Evolutionary conservation across 768 basidiomycete genomes (phyloP), one percentile per base, ranked within the genome.

Genomic region (Hebeloma cylindrosporum): DNA sequence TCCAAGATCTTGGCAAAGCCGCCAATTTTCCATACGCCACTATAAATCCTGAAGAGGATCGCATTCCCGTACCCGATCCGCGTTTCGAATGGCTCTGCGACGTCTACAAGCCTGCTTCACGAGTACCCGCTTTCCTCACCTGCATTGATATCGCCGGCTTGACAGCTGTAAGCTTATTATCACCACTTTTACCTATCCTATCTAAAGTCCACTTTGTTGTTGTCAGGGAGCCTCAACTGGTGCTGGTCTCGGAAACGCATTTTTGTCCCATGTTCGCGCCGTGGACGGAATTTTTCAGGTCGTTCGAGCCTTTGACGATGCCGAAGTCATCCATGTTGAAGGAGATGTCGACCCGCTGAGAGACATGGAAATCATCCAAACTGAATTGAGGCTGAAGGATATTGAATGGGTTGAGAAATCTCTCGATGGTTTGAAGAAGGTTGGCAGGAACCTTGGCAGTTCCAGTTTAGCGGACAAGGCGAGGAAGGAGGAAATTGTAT

Each of bases 281-380:
- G 95, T 98, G 49, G 96, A 99, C 62, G 96, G 96, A 58, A 99
- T 99, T 60, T 99, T 98, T 77, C 96, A 98, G 64, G 85, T 97
- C 51, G 84, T 98, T 45, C 89, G 96, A 40, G 93, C 95, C 4
- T 99, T 99, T 63, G 96, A 98, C 60, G 96, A 99, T 59, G 87
- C 93, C n/a, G 96, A 99, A 58, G 93, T 99, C 63, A 98, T 88
- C 55, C 96, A 99, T 66, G 95, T 98, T 51, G 96, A 98, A 69
- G 96, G 96, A 32, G 96, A 98, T 57, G 93, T 99, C 45, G 78
- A 98, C 67, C 96, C 96, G 8, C 51, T 88, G 28, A 86, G 96
- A 47, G 96, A 99, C 68, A 97, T 98, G 94, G 83, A 88, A 53
- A 98, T 97, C 59, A 99, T 99, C 60, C 83, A 85, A 54, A 95